Evolutionary conservation across 2,329 filamentous ascomycete genomes (phyloP).

Genomic region (Parastagonospora avenae): DNA sequence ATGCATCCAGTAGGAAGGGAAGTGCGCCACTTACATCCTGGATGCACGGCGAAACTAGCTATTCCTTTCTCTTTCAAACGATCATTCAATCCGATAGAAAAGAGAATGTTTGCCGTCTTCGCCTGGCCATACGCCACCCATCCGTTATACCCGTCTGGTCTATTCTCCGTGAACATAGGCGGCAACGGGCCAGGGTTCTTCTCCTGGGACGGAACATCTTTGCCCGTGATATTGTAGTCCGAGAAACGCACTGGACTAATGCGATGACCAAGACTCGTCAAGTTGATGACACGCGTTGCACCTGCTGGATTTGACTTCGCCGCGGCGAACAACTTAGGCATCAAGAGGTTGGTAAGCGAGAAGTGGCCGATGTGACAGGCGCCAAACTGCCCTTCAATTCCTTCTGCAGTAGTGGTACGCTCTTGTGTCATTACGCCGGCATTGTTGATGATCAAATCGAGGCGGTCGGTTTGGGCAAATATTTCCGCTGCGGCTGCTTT

Average conservation of each 20-base stretch:
- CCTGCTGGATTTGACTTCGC: constrained; percentile 39
- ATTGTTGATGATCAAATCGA: constrained; percentile 55
- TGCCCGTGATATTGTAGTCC: constrained; percentile 49
- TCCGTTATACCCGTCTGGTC: constrained; percentile 30
- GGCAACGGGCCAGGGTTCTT: constrained; percentile 18
- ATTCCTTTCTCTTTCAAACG: constrained; percentile 26
- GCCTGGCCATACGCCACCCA: constrained; percentile 38
- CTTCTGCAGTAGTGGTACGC: constrained; percentile 45
- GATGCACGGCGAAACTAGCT: constrained; percentile 38
- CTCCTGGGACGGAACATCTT: constrained; percentile 34
- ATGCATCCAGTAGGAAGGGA: background rate
- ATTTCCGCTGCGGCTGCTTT: constrained; percentile 41
- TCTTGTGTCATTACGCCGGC: constrained; percentile 47
- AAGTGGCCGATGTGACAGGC: constrained; percentile 57
- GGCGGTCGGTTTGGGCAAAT: constrained; percentile 27
- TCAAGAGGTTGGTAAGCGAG: constrained; percentile 51
- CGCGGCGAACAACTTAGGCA: constrained; percentile 44
- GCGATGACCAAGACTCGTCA: constrained; percentile 37
- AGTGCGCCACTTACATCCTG: constrained; percentile 31
- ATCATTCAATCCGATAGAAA: constrained; percentile 30
- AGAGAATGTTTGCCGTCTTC: constrained; percentile 40
- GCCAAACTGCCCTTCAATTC: constrained; percentile 56
- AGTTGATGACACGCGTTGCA: constrained; percentile 32
- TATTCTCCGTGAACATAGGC: constrained; percentile 19
- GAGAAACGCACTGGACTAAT: constrained; percentile 48